Conservation (phyloP, 2,329 filamentous ascomycete genomes). For the Parasarocladium wereldwijsianum region DNA sequence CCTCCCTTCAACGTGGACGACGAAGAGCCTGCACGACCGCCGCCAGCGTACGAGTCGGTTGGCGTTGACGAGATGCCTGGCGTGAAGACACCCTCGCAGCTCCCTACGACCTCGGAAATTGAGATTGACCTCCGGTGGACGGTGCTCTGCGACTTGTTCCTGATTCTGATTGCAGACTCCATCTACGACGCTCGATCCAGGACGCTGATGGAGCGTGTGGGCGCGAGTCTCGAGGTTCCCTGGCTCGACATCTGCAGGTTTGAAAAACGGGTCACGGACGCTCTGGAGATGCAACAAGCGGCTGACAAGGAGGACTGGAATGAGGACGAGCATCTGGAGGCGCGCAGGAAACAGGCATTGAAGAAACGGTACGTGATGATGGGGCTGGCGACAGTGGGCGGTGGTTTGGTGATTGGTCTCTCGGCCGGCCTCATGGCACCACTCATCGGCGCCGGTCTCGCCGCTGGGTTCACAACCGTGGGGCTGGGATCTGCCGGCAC, state of each 20-base stretch:
- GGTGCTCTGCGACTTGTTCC: slow-evolving; percentile 85
- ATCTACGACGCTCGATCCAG: slow-evolving; percentile 84
- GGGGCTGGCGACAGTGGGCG: slow-evolving; percentile 91
- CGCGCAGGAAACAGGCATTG: slow-evolving; percentile 62
- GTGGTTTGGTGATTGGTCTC: slow-evolving; percentile 85
- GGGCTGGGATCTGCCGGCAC: slow-evolving; percentile 82
- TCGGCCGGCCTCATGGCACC: slow-evolving; percentile 86
- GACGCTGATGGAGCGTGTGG: slow-evolving; percentile 70
- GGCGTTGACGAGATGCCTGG: slow-evolving; percentile 59
- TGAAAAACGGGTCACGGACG: slow-evolving; percentile 92
- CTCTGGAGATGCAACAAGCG: slow-evolving; percentile 92
- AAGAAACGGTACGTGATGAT: slow-evolving; percentile 85
- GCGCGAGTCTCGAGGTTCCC: slow-evolving; percentile 61
- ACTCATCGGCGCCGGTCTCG: slow-evolving; percentile 84
- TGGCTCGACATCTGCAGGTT: slow-evolving; percentile 94
- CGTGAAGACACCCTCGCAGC: slow-evolving; percentile 68
- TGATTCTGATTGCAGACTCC: slow-evolving; percentile 92
- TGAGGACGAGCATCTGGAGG: slow-evolving; percentile 86
- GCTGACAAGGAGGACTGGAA: slow-evolving; percentile 96
- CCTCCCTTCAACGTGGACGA: slow-evolving; percentile 11
- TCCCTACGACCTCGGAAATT: slow-evolving; percentile 68
- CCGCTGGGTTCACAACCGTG: slow-evolving; percentile 75
- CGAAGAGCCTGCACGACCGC: slow-evolving; percentile 33
- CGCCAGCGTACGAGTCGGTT: slow-evolving; percentile 47
- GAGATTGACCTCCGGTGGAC: slow-evolving; percentile 97